Evolutionary conservation across 228 moss, liverwort and hornwort species (phyloP), one percentile per base, ranked within the genome.

Genomic region (Sphagnum fallax): DNA sequence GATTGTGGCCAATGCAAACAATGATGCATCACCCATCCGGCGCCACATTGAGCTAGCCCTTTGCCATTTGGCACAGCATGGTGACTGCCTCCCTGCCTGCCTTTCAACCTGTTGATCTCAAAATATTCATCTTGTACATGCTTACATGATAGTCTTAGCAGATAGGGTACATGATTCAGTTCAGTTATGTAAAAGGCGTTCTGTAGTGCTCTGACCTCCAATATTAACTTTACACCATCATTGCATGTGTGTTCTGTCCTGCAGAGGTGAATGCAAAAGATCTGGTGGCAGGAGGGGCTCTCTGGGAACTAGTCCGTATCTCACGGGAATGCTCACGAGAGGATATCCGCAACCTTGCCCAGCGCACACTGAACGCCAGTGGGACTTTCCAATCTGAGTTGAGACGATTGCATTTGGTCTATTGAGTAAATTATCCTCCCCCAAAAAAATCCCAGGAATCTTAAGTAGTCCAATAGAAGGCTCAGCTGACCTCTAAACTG

Each of bases 1-100:
- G 96, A 97, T 97, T 77, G 93, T 97, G 66, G 93, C 93, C 52
- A 97, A 97, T 84, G 96, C 96, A 0, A 97, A 93, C 74, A 97
- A 93, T 67, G 91, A 97, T 82, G 96, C 93, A 55, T 93, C 96
- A 59, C 96, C 93, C 48, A 91, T 97, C 62, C 83, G 93, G 73
- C 91, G 93, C 63, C 93, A 97, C 67, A 97, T 97, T 72, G 96
- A 97, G 74, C 88, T 97, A 52, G 96, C 96, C 51, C 81, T 97
- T 57, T 97, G 96, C 76, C 93, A 97, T 79, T 74, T 97, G 64
- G 96, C 96, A 65, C 96, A 93, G 72, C 96, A 97, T 85, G 95
- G 92, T 92, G 76, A 65, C 64, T 50, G 52, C n/a, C 68, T 69
- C 48, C 70, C 49, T 65, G 16, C 16, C 11, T 51, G 49, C 60